phyloP scores from a whole-genome alignment of 116 monocot genomes.

The Iris pallida region DNA sequence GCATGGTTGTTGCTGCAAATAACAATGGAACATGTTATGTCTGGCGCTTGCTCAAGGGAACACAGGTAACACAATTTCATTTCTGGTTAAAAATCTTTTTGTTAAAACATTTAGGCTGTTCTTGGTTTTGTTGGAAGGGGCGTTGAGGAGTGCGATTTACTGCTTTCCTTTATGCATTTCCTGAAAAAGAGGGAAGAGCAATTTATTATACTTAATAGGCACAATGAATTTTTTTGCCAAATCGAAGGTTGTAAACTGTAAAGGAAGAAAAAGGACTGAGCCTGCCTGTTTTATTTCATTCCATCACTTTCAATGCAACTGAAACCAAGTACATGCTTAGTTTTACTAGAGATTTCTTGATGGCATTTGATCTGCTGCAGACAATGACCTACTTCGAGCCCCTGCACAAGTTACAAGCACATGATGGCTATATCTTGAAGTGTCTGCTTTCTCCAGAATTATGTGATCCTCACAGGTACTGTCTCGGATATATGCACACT shows the following conservation, averaged over 20 bases:
- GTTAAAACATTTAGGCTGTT: not conserved
- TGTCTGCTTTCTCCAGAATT: slow-evolving; percentile 98
- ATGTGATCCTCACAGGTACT: slow-evolving; percentile 83
- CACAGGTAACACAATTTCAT: slow-evolving; percentile 44
- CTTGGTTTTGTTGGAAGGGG: not conserved
- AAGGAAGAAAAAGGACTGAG: too few species aligned
- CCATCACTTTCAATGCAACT: not conserved
- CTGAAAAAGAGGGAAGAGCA: too few species aligned
- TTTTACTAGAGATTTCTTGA: not conserved
- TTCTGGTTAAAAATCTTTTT: not conserved
- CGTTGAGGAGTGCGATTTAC: too few species aligned
- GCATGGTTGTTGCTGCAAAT: slow-evolving; percentile 98
- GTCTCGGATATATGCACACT: not conserved
- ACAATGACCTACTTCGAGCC: slow-evolving; percentile 98
- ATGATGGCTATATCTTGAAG: slow-evolving; percentile 88
- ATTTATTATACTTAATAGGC: too few species aligned
- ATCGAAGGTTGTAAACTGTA: too few species aligned
- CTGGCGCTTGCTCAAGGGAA: slow-evolving; percentile 84
- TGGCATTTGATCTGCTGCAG: slow-evolving; percentile 30
- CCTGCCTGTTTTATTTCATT: too few species aligned
- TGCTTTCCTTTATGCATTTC: too few species aligned
- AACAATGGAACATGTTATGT: slow-evolving; percentile 96
- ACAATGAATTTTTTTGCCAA: too few species aligned
- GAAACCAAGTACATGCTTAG: not conserved
- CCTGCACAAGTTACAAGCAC: slow-evolving; percentile 95